Evolutionary conservation across 2,329 filamentous ascomycete species (phyloP).

Genomic region (Sclerotiophoma versabilis): DNA sequence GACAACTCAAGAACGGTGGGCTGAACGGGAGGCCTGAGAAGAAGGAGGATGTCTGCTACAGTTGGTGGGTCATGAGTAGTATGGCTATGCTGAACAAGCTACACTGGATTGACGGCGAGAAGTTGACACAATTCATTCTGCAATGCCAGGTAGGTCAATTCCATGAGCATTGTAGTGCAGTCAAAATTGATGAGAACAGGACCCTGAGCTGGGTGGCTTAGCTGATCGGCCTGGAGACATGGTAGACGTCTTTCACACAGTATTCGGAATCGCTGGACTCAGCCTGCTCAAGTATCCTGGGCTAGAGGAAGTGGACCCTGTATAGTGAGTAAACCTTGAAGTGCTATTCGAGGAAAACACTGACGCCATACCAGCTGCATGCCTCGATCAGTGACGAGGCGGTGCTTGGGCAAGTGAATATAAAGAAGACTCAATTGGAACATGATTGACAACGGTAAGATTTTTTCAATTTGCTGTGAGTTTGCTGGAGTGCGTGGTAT

Average conservation of each 20-base stretch:
- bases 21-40: constrained; percentile 96
- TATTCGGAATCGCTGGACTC: constrained; percentile 86
- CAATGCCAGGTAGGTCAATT: constrained; percentile 69
- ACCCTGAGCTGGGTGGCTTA: constrained; percentile 81
- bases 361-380: constrained; percentile 45
- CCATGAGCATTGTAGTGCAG: not conserved
- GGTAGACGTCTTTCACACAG: constrained; percentile 97
- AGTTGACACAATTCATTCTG: constrained; percentile 82
- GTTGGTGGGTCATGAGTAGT: constrained; percentile 97
- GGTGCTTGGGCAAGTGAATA: constrained; percentile 41
- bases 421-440: not conserved
- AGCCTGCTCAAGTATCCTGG: constrained; percentile 82
- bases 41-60: constrained; percentile 95
- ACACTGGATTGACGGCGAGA: constrained; percentile 90
- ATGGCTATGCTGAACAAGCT: constrained; percentile 85
- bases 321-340: constrained; percentile 69
- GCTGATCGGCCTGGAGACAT: constrained; percentile 90
- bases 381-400: constrained; percentile 48
- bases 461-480: not conserved
- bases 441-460: constrained; percentile 2
- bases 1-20: constrained; percentile 85
- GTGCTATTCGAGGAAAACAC: not conserved
- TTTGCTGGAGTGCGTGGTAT: not conserved
- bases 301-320: constrained; percentile 81
- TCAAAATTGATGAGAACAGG: constrained; percentile 53